phyloP scores from a whole-genome alignment of 371 early-diverging fungal species.

The Blastocladiella emersonii region DNA sequence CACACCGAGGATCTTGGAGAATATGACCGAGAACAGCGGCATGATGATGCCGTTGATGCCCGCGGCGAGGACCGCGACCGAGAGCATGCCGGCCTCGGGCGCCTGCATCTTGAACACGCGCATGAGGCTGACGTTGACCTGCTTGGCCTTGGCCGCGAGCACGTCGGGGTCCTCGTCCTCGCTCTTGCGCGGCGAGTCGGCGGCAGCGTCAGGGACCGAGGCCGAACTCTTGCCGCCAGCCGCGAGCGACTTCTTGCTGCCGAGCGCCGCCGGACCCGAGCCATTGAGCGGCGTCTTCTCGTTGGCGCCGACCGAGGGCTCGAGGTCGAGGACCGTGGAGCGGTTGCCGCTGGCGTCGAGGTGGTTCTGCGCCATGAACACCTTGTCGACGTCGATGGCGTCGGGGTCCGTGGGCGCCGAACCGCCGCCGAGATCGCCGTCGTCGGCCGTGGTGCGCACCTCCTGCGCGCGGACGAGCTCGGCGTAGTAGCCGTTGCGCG shows the following conservation, averaged over 20 bases:
- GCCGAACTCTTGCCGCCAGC: no score
- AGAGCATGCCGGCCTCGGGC: neutral
- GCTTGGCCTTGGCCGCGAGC: neutral
- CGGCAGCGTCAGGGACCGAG: neutral
- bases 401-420: neutral
- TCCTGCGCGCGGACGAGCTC: slow-evolving; percentile 19
- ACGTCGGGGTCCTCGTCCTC: neutral
- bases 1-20: slow-evolving; percentile 32
- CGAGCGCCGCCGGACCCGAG: no score
- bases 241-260: neutral
- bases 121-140: neutral
- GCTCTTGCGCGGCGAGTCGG: neutral
- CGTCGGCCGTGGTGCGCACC: slow-evolving; percentile 4
- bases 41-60: slow-evolving; percentile 36
- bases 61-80: slow-evolving; percentile 11
- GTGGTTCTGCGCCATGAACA: neutral
- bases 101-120: neutral
- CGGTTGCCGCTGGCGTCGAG: neutral
- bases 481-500: slow-evolving; percentile 13
- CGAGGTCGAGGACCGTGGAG: neutral
- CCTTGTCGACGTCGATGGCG: neutral
- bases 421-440: no score
- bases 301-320: neutral
- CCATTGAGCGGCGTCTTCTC: no score
- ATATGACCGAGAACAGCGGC: slow-evolving; percentile 38